phyloP scores from a whole-genome alignment of 176 grass and related monocot genomes.

The Saccharum spontaneum region DNA sequence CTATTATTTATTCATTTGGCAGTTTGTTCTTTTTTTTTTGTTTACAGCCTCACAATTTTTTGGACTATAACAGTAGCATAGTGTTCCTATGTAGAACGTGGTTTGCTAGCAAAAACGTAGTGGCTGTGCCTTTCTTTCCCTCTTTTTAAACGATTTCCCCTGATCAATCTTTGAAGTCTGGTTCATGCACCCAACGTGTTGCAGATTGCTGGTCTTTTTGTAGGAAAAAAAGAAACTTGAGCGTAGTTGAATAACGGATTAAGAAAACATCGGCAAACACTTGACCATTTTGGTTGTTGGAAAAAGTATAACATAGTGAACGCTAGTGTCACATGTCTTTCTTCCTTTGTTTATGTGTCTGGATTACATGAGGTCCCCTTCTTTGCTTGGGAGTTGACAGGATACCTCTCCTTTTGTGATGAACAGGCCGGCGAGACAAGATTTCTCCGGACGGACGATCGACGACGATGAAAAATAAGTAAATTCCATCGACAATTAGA shows the following conservation, averaged over 20 bases:
- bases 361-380: not conserved
- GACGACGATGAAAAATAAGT: slow-evolving; percentile 26
- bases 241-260: not conserved
- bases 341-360: not conserved
- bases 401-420: slow-evolving; percentile 8
- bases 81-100: not conserved
- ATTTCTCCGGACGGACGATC: not conserved
- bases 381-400: slow-evolving; percentile 20
- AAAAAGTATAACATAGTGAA: not conserved
- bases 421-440: not conserved
- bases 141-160: not conserved
- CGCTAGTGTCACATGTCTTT: not conserved
- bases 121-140: not conserved
- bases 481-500: not conserved
- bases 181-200: not conserved
- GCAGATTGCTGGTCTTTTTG: not conserved
- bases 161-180: not conserved
- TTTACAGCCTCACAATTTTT: not conserved
- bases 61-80: not conserved
- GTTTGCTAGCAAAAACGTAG: not conserved
- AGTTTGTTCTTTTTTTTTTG: not conserved
- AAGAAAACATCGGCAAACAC: not conserved
- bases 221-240: not conserved
- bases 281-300: not conserved
- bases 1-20: not conserved